Percentiles rank a stretch among this genome's conserved stretches.
These are phyloP conservation scores for Pisolithus sp. DNA, from an alignment of 768 basidiomycete species.

Conservation along the genomic window DNA sequence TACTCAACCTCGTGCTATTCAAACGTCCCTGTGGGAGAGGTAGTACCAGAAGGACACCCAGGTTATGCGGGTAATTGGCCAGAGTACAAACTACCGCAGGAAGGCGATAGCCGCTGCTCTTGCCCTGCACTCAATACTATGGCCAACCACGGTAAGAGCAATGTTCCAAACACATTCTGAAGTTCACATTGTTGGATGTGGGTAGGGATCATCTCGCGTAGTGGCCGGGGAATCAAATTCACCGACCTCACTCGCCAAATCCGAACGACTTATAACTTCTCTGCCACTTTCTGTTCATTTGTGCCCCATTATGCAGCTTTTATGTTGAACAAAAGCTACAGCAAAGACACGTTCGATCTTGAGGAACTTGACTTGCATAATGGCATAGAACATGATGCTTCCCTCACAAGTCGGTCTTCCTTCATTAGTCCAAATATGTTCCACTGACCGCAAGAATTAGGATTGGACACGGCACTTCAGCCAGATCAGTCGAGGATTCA, in stretches of 20 bases:
- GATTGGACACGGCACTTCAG: conserved; percentile 42
- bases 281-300: conserved; percentile 56
- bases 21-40: conserved; percentile 44
- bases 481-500: conserved; percentile 51
- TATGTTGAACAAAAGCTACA: conserved; percentile 49
- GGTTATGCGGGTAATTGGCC: conserved; percentile 64
- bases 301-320: conserved; percentile 52
- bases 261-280: conserved; percentile 56
- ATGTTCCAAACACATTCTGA: not conserved
- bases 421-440: not conserved
- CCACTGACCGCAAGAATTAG: conserved; percentile 27
- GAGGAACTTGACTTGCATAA: conserved; percentile 62
- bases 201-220: conserved; percentile 38
- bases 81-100: conserved; percentile 48
- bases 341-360: conserved; percentile 52
- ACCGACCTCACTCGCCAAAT: conserved; percentile 29
- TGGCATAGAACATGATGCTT: conserved; percentile 30
- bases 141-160: conserved; percentile 65
- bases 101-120: conserved; percentile 60
- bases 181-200: not conserved
- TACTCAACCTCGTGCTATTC: conserved; percentile 47
- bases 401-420: conserved; percentile 17
- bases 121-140: conserved; percentile 73
- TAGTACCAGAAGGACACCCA: conserved; percentile 45
- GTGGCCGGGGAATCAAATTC: conserved; percentile 67